A percentile compares a stretch with the other conserved stretches of the same genome.
These are phyloP conservation scores for Agroathelia rolfsii DNA, from an alignment of 1,284 basidiomycete species.

Conservation along the genomic window DNA sequence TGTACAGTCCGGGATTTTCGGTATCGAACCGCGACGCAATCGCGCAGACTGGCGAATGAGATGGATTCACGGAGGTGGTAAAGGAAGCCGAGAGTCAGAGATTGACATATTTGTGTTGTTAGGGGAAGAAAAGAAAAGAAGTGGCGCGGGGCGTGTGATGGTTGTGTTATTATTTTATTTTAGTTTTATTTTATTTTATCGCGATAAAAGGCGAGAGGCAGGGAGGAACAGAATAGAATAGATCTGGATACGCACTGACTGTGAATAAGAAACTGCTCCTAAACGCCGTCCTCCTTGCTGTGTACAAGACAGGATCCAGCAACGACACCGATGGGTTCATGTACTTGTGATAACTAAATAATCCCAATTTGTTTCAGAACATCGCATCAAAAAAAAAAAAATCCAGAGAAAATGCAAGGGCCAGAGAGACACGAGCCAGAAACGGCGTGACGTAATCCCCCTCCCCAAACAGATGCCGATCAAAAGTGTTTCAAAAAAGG, in stretches of 20 bases:
- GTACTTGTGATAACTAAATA: constrained; percentile 56
- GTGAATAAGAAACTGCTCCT: constrained; percentile 77
- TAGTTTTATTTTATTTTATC: too few relatives aligned
- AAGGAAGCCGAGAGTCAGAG: background rate
- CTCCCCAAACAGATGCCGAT: too few relatives aligned
- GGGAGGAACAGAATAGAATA: too few relatives aligned
- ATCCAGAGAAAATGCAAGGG: too few relatives aligned
- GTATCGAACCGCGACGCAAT: constrained; percentile 66
- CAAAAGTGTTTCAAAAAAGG: too few relatives aligned
- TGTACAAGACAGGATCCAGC: constrained; percentile 68
- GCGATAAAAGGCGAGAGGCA: too few relatives aligned
- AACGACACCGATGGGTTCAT: constrained; percentile 68
- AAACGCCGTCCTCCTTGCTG: constrained; percentile 56
- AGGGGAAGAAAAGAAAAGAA: too few relatives aligned
- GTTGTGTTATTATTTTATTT: too few relatives aligned
- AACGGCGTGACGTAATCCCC: too few relatives aligned
- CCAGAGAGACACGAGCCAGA: too few relatives aligned
- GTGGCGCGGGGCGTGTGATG: background rate
- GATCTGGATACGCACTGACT: constrained; percentile 58
- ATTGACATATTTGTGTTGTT: background rate
- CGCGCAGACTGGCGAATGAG: constrained; percentile 49
- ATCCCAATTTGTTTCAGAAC: constrained; percentile 7
- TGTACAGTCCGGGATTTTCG: constrained; percentile 56
- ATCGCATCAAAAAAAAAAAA: constrained; percentile 2
- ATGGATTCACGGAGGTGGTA: too few relatives aligned